Conservation (phyloP, 2,329 filamentous ascomycete genomes). For the Neonectria hederae region DNA sequence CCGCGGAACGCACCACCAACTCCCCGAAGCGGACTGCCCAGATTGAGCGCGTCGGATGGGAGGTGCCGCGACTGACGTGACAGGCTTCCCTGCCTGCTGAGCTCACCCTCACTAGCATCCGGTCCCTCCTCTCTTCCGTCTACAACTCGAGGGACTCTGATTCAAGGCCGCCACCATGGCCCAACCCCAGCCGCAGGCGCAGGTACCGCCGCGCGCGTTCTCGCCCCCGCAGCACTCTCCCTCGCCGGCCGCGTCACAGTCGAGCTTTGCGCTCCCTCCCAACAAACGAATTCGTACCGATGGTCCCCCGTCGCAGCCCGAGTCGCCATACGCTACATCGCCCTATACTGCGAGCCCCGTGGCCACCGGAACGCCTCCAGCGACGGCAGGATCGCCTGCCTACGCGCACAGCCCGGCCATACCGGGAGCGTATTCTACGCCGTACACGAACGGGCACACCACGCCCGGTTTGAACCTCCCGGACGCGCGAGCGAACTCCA, state of each 20-base stretch:
- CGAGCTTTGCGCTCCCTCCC: conserved; percentile 68
- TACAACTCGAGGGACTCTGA: conserved; percentile 9
- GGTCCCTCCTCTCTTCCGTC: conserved; percentile 21
- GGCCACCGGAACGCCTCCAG: conserved; percentile 52
- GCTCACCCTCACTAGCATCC: conserved; percentile 39
- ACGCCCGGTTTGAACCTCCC: conserved; percentile 49
- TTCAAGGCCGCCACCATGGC: conserved; percentile 56
- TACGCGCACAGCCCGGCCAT: conserved; percentile 48
- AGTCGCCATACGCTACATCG: conserved; percentile 67
- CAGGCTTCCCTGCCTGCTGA: conserved; percentile 62
- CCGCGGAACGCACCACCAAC: conserved; percentile 16
- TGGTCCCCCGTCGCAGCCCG: conserved; percentile 73
- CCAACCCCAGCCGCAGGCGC: conserved; percentile 62
- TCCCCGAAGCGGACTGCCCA: conserved; percentile 30
- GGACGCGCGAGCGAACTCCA: conserved; percentile 45
- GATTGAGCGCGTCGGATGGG: conserved; percentile 56
- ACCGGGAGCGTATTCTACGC: conserved; percentile 47
- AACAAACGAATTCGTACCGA: conserved; percentile 71
- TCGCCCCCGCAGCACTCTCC: conserved; percentile 70
- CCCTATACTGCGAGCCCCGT: conserved; percentile 60
- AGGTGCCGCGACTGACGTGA: conserved; percentile 54
- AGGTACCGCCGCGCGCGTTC: conserved; percentile 62
- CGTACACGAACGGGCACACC: conserved; percentile 52
- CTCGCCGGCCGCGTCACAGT: conserved; percentile 67
- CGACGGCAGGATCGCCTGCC: conserved; percentile 49